These are phyloP conservation scores for Hymenoscyphus albidus DNA, from an alignment of 2,329 filamentous ascomycete genomes.

Conservation along the genomic window DNA sequence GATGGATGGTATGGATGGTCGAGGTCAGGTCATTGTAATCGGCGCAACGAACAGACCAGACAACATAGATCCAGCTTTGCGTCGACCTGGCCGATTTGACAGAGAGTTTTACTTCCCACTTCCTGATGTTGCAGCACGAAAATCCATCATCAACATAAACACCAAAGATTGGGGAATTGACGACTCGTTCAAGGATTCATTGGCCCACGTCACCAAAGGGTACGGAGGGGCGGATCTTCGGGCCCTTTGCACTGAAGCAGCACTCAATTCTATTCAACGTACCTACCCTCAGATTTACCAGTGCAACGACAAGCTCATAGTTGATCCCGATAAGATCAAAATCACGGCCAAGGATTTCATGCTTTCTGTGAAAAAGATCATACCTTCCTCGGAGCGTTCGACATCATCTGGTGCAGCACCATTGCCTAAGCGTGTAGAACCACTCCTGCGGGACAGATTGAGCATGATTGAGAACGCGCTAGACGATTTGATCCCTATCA, in stretches of 20 bases:
- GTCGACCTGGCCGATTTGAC: constrained; percentile 91
- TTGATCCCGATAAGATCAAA: constrained; percentile 78
- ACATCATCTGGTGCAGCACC: constrained; percentile 80
- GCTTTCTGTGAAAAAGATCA: constrained; percentile 92
- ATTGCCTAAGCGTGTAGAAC: constrained; percentile 74
- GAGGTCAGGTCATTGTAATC: constrained; percentile 96
- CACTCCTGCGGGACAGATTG: constrained; percentile 72
- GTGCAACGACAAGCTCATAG: constrained; percentile 82
- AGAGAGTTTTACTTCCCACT: constrained; percentile 97
- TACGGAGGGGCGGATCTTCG: constrained; percentile 95
- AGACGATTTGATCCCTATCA: constrained; percentile 74
- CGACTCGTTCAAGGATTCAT: constrained; percentile 71
- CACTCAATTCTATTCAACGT: constrained; percentile 90
- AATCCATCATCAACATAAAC: constrained; percentile 89
- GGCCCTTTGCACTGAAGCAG: constrained; percentile 91
- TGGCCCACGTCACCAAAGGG: constrained; percentile 88
- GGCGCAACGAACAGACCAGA: constrained; percentile 97
- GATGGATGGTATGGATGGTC: constrained; percentile 98
- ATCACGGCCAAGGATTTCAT: constrained; percentile 95
- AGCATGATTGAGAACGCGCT: constrained; percentile 64
- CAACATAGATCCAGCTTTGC: constrained; percentile 92
- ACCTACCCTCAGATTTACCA: constrained; percentile 96
- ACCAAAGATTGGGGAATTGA: constrained; percentile 89
- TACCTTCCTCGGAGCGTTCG: constrained; percentile 90
- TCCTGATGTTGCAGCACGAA: constrained; percentile 74